phyloP scores from a whole-genome alignment of 2,329 filamentous ascomycete species.

The Pseudopyricularia javanii region DNA sequence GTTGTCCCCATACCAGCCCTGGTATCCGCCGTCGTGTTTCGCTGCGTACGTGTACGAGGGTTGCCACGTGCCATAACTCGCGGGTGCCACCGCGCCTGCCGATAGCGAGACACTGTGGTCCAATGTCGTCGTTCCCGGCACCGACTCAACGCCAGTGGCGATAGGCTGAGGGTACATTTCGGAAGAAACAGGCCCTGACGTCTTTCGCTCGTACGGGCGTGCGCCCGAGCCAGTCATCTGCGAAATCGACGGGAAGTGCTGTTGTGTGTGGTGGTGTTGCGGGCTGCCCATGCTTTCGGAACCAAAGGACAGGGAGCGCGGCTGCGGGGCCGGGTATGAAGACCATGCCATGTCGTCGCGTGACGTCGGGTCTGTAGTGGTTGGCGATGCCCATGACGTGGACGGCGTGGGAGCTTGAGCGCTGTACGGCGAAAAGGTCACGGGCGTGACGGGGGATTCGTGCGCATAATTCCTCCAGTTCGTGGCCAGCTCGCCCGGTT shows the following conservation, averaged over 20 bases:
- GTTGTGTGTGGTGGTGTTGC: conserved; percentile 17
- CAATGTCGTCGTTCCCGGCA: conserved; percentile 18
- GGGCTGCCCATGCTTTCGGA: conserved; percentile 23
- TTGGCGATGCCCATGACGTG: conserved; percentile 26
- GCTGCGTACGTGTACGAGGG: conserved; percentile 27
- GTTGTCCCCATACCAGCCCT: conserved; percentile 22
- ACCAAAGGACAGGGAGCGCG: conserved; percentile 36
- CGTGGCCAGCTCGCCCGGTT: conserved; percentile 26
- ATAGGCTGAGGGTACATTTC: conserved; percentile 30
- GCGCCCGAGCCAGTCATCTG: conserved; percentile 16
- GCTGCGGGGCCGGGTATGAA: conserved; percentile 22
- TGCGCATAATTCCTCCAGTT: conserved; percentile 37
- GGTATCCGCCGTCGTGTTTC: conserved; percentile 23
- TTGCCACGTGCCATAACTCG: conserved; percentile 30
- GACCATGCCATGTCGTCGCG: conserved; percentile 33
- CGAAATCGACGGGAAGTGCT: conserved; percentile 27
- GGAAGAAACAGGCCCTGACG: conserved; percentile 20
- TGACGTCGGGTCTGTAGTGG: conserved; percentile 19
- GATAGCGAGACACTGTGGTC: conserved; percentile 23
- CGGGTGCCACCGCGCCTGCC: conserved; percentile 21
- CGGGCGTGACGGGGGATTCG: conserved; percentile 36
- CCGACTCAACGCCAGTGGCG: conserved; percentile 20
- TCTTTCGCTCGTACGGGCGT: conserved; percentile 30
- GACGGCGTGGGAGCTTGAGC: conserved; percentile 24
- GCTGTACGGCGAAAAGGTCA: conserved; percentile 33